Evolutionary conservation across 2,329 filamentous ascomycete species (phyloP), one percentile per base, ranked within the genome.

Genomic region (Neoscytalidium dimidiatum): DNA sequence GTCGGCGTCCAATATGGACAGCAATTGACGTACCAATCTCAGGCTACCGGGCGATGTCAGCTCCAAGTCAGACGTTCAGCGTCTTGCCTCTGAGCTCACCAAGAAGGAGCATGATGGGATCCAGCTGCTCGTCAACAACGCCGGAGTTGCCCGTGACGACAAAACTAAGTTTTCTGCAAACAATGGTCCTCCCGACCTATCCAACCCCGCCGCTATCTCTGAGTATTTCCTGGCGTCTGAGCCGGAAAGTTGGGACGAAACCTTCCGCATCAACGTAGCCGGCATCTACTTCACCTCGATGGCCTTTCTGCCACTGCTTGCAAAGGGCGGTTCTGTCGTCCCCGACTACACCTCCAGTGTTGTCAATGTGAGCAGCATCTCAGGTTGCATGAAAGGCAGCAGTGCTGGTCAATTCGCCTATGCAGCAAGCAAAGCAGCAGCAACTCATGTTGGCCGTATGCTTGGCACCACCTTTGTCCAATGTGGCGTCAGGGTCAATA

Each of bases 101-200:
- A 66, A 75, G 65, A 81, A 82, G 66, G 84, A 86, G 69, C 75
- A 81, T 1, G 79, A 81, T 7, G 84, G 84, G 3, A 82, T 87
- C 31, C 83, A 86, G 64, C 71, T 87, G 51, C 77, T 85, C 6
- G 81, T 85, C 21, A 85, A 85, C 71, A 85, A 84, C 62, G 83
- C 83, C 8, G 83, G 84, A 1, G 79, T 85, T 63, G 83, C 84
- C 14, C 76, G 78, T 33, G 85, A 86, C 67, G 79, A 84, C 48
- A 77, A 78, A 58, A 86, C 83, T 1, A 81, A 80, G 60, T 84
- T 81, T 69, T 82, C 79, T 53, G 73, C 75, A 17, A 77, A 74
- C n/a, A 80, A 80, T n/a, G 73, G 82, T 66, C 83, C 83, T 3
- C 41, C 43, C 3, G 80, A 86, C 63, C 79, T 81, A 73, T 78